A percentile compares a stretch with the other conserved stretches of the same genome.
Conservation (phyloP, 2,329 filamentous ascomycete genomes). For the Corinectria fuckeliana region DNA sequence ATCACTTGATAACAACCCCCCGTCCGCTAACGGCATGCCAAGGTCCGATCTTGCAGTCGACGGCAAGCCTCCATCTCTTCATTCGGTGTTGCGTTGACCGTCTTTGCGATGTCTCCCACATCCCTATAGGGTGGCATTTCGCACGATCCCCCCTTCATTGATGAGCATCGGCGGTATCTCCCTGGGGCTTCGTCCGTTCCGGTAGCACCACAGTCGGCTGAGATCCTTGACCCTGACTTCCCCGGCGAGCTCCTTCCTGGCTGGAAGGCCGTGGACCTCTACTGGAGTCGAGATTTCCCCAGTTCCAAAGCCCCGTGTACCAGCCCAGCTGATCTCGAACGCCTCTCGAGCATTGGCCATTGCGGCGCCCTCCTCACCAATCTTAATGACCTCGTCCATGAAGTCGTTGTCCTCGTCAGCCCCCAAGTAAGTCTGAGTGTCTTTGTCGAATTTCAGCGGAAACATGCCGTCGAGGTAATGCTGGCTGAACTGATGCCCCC, state of each 20-base stretch:
- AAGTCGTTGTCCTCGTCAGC: slow-evolving; percentile 61
- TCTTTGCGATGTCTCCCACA: slow-evolving; percentile 11
- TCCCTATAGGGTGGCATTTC: slow-evolving; percentile 48
- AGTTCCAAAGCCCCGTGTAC: slow-evolving; percentile 47
- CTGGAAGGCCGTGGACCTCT: slow-evolving; percentile 46
- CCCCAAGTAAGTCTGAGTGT: slow-evolving; percentile 50
- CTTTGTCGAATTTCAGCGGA: slow-evolving; percentile 52
- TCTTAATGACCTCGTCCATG: slow-evolving; percentile 63
- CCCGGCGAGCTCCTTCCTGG: slow-evolving; percentile 36
- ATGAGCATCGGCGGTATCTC: slow-evolving; percentile 48
- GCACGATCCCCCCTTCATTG: slow-evolving; percentile 46
- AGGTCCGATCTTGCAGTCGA: not conserved
- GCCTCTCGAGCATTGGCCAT: slow-evolving; percentile 53
- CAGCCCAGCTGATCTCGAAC: slow-evolving; percentile 55
- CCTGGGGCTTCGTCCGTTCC: slow-evolving; percentile 62
- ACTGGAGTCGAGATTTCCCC: slow-evolving; percentile 45
- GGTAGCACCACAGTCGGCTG: slow-evolving; percentile 67
- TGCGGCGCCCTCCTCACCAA: slow-evolving; percentile 53
- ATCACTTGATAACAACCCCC: not conserved
- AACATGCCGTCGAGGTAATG: slow-evolving; percentile 70
- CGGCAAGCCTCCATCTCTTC: not conserved
- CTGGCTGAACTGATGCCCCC: slow-evolving; percentile 66
- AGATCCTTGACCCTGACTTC: slow-evolving; percentile 63
- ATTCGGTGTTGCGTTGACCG: not conserved
- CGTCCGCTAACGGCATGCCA: not conserved